Evolutionary conservation across 768 basidiomycete species (phyloP).

Genomic region (Paxillus rubicundulus): DNA sequence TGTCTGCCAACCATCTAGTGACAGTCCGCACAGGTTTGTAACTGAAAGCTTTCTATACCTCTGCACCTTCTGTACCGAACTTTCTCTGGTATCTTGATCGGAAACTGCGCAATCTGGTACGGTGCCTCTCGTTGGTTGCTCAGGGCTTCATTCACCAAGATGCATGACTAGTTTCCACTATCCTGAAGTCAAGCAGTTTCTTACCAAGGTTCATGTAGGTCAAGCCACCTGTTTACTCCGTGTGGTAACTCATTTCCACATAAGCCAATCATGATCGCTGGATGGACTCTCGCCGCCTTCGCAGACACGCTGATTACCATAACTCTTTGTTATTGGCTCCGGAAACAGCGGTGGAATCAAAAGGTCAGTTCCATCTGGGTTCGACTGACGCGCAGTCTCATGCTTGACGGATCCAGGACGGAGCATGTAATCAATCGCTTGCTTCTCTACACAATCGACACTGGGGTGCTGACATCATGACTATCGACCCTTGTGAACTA

Average conservation of each 20-base stretch:
- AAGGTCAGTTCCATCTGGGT: neutral
- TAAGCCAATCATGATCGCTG: slow-evolving; percentile 14
- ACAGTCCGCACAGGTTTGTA: slow-evolving; percentile 10
- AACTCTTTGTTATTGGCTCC: slow-evolving; percentile 12
- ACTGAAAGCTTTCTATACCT: neutral
- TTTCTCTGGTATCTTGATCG: slow-evolving; percentile 9
- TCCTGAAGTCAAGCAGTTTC: neutral
- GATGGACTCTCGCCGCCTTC: slow-evolving; percentile 9
- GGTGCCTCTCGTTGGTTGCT: neutral
- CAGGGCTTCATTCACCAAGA: neutral
- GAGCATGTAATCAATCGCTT: slow-evolving; percentile 15
- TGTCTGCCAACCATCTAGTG: slow-evolving; percentile 1
- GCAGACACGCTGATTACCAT: slow-evolving; percentile 8
- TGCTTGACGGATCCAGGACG: slow-evolving; percentile 2
- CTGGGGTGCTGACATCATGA: slow-evolving; percentile 14
- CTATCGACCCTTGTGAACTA: neutral
- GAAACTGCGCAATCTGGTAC: slow-evolving; percentile 1
- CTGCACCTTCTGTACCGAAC: neutral
- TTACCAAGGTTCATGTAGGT: slow-evolving; percentile 7
- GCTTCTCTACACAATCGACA: slow-evolving; percentile 19
- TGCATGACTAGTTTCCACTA: slow-evolving; percentile 5
- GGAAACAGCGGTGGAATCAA: slow-evolving; percentile 9
- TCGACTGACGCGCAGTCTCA: neutral
- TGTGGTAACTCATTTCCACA: neutral
- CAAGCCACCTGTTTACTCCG: neutral